A percentile compares a stretch with the other conserved stretches of the same genome.
These are phyloP conservation scores for Paraphaeosphaeria sporulosa DNA, from an alignment of 2,329 filamentous ascomycete genomes.

Conservation along the genomic window DNA sequence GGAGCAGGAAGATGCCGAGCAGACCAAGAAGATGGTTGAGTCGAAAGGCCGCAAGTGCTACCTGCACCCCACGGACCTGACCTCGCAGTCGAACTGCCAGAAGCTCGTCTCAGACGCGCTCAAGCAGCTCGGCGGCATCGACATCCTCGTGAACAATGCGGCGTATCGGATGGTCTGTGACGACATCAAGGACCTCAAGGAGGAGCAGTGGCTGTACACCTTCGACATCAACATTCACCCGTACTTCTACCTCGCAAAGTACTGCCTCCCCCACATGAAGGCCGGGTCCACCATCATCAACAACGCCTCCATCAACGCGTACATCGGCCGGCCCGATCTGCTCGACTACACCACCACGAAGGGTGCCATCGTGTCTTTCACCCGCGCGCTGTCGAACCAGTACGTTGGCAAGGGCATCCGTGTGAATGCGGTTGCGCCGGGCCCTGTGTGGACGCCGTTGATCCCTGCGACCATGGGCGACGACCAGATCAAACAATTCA, in stretches of 20 bases:
- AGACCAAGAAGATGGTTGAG: constrained; percentile 76
- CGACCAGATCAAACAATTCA: constrained; percentile 75
- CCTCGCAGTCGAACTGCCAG: constrained; percentile 71
- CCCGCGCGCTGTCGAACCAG: constrained; percentile 78
- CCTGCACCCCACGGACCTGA: constrained; percentile 70
- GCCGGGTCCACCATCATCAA: constrained; percentile 82
- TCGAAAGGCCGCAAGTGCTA: constrained; percentile 71
- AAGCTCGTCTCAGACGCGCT: constrained; percentile 72
- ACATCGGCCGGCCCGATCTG: constrained; percentile 79
- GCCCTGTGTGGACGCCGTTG: constrained; percentile 61
- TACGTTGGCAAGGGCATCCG: constrained; percentile 75
- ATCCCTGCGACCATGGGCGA: constrained; percentile 53
- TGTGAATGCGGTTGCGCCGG: constrained; percentile 79
- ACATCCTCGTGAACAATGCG: constrained; percentile 77
- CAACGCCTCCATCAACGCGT: constrained; percentile 84
- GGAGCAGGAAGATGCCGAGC: constrained; percentile 77
- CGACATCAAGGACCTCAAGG: constrained; percentile 73
- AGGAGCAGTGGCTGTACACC: constrained; percentile 81
- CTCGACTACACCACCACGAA: constrained; percentile 84
- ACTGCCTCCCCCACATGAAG: constrained; percentile 76
- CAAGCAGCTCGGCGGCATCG: constrained; percentile 71
- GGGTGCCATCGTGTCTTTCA: constrained; percentile 81
- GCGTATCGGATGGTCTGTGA: constrained; percentile 77
- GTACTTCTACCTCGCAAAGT: constrained; percentile 82
- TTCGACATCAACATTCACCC: constrained; percentile 86